Conservation (phyloP, 2,329 filamentous ascomycete species). For the Neurospora sp. region DNA sequence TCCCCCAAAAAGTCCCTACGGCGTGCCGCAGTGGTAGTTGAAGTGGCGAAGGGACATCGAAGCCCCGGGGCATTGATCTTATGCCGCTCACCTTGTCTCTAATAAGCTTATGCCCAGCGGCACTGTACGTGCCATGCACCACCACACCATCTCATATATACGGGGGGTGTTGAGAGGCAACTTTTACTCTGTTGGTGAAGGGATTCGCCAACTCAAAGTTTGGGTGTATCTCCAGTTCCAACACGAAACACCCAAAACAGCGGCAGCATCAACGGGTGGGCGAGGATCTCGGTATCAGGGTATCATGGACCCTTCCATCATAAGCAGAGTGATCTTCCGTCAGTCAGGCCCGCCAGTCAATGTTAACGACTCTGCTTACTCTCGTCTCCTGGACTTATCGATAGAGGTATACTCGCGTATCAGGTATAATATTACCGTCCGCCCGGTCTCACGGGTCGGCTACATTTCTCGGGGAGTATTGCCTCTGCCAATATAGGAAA, state of each 20-base stretch:
- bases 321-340: neutral
- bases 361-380: neutral
- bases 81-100: neutral
- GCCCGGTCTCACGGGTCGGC: neutral
- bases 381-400: neutral
- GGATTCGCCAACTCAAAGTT: neutral
- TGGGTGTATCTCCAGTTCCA: neutral
- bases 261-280: neutral
- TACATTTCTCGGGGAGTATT: neutral
- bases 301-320: neutral
- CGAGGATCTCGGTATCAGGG: neutral
- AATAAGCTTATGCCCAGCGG: neutral
- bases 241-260: neutral
- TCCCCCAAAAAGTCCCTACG: neutral
- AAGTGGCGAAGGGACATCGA: neutral
- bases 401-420: neutral
- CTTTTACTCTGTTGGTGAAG: neutral
- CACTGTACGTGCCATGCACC: neutral
- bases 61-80: neutral
- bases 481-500: neutral
- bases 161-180: neutral
- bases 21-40: neutral
- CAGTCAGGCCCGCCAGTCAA: neutral
- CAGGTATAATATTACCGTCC: neutral
- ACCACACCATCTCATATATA: neutral